Conservation (phyloP, 2,329 filamentous ascomycete genomes). For the Cladosporium colombiae region DNA sequence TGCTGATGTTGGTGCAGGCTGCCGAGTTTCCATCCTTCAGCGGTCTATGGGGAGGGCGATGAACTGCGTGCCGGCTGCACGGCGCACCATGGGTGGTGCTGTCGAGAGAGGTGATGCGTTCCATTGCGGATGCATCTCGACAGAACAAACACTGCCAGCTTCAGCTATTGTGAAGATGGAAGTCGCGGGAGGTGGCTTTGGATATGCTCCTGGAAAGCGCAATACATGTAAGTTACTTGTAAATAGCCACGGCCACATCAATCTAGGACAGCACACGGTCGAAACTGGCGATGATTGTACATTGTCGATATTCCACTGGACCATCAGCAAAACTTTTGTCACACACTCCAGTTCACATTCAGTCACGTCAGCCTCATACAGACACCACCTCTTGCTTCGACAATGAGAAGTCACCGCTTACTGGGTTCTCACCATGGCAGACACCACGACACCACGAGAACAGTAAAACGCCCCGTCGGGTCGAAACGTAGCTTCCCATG, state of each 20-base stretch:
- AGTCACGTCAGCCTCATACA: neutral
- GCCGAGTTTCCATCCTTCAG: conserved; percentile 9
- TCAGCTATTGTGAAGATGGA: neutral
- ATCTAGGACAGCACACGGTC: neutral
- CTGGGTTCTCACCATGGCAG: neutral
- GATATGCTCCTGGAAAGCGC: neutral
- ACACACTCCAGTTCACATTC: neutral
- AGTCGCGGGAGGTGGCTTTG: neutral
- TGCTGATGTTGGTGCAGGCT: neutral
- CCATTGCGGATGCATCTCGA: neutral
- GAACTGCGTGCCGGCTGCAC: neutral
- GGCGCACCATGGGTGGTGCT: neutral
- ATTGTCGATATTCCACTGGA: neutral
- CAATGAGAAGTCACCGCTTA: neutral
- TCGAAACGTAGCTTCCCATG: neutral
- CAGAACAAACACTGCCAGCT: neutral
- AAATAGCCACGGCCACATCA: neutral
- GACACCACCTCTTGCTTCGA: neutral
- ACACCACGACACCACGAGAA: neutral
- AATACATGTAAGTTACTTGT: neutral
- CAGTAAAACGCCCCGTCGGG: neutral
- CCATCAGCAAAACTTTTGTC: neutral
- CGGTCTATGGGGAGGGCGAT: neutral
- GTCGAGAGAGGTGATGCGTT: neutral
- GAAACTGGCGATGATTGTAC: no score